Conservation (phyloP, 2,329 filamentous ascomycete genomes). For the Aaosphaeria arxii region DNA sequence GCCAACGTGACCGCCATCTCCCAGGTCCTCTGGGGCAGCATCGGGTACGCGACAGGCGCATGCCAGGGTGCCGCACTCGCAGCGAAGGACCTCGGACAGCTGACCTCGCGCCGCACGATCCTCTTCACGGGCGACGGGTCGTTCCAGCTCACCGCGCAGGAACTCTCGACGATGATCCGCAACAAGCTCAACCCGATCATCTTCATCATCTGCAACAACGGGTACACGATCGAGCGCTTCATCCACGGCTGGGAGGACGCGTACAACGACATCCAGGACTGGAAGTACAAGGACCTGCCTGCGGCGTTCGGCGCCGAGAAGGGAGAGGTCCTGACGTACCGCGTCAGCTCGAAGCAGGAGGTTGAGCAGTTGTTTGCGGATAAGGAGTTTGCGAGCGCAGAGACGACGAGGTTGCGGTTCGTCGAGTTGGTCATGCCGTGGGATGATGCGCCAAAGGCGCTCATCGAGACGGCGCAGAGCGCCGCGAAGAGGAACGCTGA, state of each 20-base stretch:
- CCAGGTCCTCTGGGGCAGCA: slow-evolving; percentile 71
- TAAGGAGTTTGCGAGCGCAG: slow-evolving; percentile 52
- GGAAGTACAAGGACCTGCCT: slow-evolving; percentile 70
- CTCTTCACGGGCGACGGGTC: slow-evolving; percentile 88
- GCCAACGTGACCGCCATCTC: slow-evolving; percentile 73
- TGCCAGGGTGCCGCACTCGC: slow-evolving; percentile 71
- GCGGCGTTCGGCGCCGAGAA: slow-evolving; percentile 63
- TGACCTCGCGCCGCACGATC: slow-evolving; percentile 60
- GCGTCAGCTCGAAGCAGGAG: slow-evolving; percentile 67
- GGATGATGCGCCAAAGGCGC: slow-evolving; percentile 69
- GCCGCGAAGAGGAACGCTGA: slow-evolving; percentile 63
- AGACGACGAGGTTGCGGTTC: slow-evolving; percentile 57
- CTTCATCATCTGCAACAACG: slow-evolving; percentile 83
- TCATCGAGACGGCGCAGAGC: slow-evolving; percentile 69
- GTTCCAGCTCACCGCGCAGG: slow-evolving; percentile 81
- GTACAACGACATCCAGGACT: slow-evolving; percentile 79
- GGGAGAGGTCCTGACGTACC: slow-evolving; percentile 59
- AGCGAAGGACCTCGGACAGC: slow-evolving; percentile 57
- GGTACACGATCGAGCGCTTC: slow-evolving; percentile 84
- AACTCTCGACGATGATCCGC: slow-evolving; percentile 79
- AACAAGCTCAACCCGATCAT: slow-evolving; percentile 74
- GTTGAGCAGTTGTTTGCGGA: slow-evolving; percentile 64
- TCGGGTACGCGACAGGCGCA: slow-evolving; percentile 63
- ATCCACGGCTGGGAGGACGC: slow-evolving; percentile 77
- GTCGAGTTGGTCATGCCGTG: slow-evolving; percentile 80